phyloP scores from a whole-genome alignment of 1,284 basidiomycete species.

The Pseudozyma sp. region DNA sequence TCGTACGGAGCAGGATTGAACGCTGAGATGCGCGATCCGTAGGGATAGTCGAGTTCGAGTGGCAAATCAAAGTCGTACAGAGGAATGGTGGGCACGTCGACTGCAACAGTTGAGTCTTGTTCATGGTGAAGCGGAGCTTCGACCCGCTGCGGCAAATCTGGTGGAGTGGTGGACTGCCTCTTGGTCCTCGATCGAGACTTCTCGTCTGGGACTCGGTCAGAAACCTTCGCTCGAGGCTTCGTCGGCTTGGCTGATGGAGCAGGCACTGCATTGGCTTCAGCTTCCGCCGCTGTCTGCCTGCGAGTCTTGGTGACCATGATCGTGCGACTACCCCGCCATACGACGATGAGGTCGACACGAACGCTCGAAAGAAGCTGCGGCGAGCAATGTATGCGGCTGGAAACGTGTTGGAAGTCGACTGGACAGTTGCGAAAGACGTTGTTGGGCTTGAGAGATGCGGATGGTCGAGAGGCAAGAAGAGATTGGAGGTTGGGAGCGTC shows the following conservation, averaged over 20 bases:
- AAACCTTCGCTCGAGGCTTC: neutral
- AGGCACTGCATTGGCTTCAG: neutral
- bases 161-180: neutral
- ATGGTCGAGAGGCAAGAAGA: neutral
- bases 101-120: neutral
- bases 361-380: no score
- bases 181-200: neutral
- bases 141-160: no score
- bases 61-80: slow-evolving; percentile 44
- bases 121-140: no score
- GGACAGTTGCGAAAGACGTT: no score
- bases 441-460: neutral
- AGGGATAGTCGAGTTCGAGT: slow-evolving; percentile 23
- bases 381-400: no score
- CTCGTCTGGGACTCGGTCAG: neutral
- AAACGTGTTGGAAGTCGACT: no score
- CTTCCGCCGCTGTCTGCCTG: slow-evolving; percentile 10
- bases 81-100: slow-evolving; percentile 30
- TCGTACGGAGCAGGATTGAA: slow-evolving; percentile 35
- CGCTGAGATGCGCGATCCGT: slow-evolving; percentile 12
- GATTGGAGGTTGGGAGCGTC: no score
- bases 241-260: neutral
- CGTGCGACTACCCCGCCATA: neutral
- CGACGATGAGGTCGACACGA: neutral
- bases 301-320: slow-evolving; percentile 27